Evolutionary conservation across 371 early-diverging fungal species (phyloP), one percentile per base, ranked within the genome.

Genomic region (Conidiobolus incongruus): DNA sequence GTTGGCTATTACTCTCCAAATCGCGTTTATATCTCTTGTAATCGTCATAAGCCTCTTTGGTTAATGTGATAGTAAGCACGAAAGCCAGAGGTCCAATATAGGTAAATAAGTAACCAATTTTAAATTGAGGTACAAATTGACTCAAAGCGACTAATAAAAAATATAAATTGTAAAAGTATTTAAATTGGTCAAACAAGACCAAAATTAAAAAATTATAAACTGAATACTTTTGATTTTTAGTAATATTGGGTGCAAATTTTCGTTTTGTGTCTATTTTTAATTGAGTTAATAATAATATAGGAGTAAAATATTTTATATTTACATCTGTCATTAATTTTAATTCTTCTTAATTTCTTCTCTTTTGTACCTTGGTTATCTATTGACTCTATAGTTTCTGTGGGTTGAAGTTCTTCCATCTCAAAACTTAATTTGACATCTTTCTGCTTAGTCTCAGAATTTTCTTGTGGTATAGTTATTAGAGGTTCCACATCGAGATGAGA

Each of bases 1-100:
- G 50, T 47, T 87, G 85, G 12, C 86, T 73, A 53, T 97, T 97
- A 36, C 91, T 92, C 55, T 88, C 92, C 48, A 71, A 68, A 55
- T 99, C 98, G 22, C 94, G 62, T 56, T 74, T 65, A 47, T 76
- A 77, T 19, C 99, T 70, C 45, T 81, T 81, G 50, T 71, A 82
- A 63, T 99, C 99, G 56, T 99, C 99, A 31, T 73, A 54, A 0
- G 86, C 94, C 59, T 99, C 99, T 60, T 98, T 98, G 40, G 81
- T 75, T 50, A 92, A 83, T 0, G 93, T 92, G 34, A 99, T 77
- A 7, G 74, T 41, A 29, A 98, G 57, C 2, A 98, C 98, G 63
- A 98, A 88, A 44, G 79, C 68, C 41, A 98, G 67, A 2, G 99
- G 99, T 6, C 82, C 92, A 32, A 98, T 72, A 48, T 94, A 94